A percentile compares a stretch with the other conserved stretches of the same genome.
These are phyloP conservation scores for Hypoxylon sp. DNA, from an alignment of 2,329 filamentous ascomycete species.

Conservation along the genomic window DNA sequence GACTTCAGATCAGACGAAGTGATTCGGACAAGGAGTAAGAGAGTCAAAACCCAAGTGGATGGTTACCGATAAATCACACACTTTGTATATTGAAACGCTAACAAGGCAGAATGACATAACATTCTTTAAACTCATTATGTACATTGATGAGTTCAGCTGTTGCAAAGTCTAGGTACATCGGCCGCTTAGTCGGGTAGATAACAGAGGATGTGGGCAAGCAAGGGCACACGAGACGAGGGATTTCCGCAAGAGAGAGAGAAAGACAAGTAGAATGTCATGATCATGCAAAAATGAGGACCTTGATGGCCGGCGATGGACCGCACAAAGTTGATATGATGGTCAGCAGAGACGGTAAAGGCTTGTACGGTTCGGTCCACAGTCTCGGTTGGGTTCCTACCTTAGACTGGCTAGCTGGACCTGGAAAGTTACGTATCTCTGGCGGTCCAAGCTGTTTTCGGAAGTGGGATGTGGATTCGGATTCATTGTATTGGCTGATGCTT, in stretches of 20 bases:
- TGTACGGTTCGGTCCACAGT: conserved; percentile 9
- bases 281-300: conserved; percentile 42
- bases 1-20: conserved; percentile 19
- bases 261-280: conserved; percentile 33
- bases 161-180: conserved; percentile 8
- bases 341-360: conserved; percentile 20
- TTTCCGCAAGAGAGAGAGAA: conserved; percentile 3
- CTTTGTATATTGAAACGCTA: not conserved
- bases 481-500: not conserved
- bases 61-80: conserved; percentile 20
- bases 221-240: conserved; percentile 22
- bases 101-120: conserved; percentile 28
- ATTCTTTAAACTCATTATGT: conserved; percentile 21
- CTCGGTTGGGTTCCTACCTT: conserved; percentile 10
- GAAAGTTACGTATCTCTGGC: conserved; percentile 15
- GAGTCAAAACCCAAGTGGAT: conserved; percentile 5
- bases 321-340: conserved; percentile 36
- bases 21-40: conserved; percentile 3
- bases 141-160: conserved; percentile 28
- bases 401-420: not conserved
- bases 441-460: conserved; percentile 27
- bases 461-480: conserved; percentile 1
- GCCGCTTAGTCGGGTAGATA: not conserved
- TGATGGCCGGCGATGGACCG: conserved; percentile 41
- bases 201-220: conserved; percentile 16